Evolutionary conservation across 2,329 filamentous ascomycete species (phyloP), one percentile per base, ranked within the genome.

Genomic region (Cercospora zeina): DNA sequence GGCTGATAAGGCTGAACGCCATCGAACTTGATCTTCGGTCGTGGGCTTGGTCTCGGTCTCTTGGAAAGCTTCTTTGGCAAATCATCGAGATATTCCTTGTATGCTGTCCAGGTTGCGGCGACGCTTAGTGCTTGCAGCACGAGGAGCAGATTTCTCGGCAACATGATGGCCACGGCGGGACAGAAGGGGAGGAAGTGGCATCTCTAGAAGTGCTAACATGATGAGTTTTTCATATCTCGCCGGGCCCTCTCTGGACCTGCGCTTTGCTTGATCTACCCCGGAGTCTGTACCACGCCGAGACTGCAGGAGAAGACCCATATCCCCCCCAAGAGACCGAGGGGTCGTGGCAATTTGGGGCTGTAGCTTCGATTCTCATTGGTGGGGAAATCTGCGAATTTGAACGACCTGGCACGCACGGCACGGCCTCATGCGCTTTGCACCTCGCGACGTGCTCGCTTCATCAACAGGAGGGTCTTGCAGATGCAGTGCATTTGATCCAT

Each of bases 11-110:
- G 77, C 49, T 53, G 27, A 10, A 53, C 31, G 30, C 49, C 19
- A 8, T 67, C 64, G 37, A 77, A 70, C 1, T 70, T 64, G 47
- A 76, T 70, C 11, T 72, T 66, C 1, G 77, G 75, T 27, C 77
- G 68, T 6, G 58, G 51, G n/a, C 58, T 64, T 33, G 65, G 69
- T 11, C 47, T 51, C 51, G 72, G 71, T 19, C 67, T 67, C 9
- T 63, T 64, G 7, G 62, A 21, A 56, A 37, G 36, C 30, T 61
- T 49, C 53, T 61, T 61, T 8, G 68, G 68, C 2, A 70, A 58
- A 13, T 27, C 39, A 14, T 68, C 61, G 0, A 66, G 64, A 51
- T 72, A 72, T 54, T 71, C 71, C 58, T 71, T 42, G 36, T 71
- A 68, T 4, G 71, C 69, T 8, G 67, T 65, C 70, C 70, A 73